These are phyloP conservation scores for Stylosanthes scabra DNA, from an alignment of 331 rosid genomes.

Conservation along the genomic window DNA sequence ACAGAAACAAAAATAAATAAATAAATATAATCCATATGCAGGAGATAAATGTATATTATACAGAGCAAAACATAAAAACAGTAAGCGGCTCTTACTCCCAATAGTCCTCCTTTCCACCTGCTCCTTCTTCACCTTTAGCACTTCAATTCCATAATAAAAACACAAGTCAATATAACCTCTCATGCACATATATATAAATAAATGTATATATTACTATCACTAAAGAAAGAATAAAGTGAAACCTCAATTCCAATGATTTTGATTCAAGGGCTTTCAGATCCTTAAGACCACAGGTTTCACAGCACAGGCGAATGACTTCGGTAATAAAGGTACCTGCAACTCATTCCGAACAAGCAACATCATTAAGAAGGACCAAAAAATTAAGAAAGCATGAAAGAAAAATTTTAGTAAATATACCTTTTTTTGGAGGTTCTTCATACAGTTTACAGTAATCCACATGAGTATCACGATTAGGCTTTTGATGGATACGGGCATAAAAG, in stretches of 20 bases:
- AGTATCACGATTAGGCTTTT: not conserved
- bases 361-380: not conserved
- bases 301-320: not conserved
- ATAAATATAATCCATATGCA: no score
- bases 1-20: no score
- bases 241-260: not conserved
- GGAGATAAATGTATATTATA: no score
- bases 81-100: no score
- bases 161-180: no score
- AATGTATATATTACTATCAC: no score
- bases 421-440: no score
- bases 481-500: not conserved
- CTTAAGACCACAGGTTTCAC: not conserved
- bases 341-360: not conserved
- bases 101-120: not conserved
- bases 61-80: no score
- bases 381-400: no score
- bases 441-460: not conserved
- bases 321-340: not conserved
- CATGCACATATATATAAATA: no score
- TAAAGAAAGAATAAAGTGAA: no score
- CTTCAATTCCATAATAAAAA: not conserved
- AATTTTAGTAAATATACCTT: no score
- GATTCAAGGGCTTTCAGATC: not conserved
- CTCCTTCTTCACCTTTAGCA: not conserved